Evolutionary conservation across 2,329 filamentous ascomycete species (phyloP), one percentile per base, ranked within the genome.

Genomic region (Gyromitra esculenta): DNA sequence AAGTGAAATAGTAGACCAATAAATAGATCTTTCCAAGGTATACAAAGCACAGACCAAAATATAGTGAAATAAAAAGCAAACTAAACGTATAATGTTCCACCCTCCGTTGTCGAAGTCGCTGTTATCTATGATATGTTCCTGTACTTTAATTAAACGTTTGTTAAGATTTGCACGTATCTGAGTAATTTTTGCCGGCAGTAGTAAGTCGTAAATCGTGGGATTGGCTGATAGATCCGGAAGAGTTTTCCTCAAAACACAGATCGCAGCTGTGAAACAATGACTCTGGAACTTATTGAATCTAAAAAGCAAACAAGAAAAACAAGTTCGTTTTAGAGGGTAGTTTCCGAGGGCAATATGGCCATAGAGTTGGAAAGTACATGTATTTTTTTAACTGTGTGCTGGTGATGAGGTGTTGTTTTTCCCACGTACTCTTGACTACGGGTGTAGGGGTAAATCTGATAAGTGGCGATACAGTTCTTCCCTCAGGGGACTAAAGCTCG

Each of bases 41-140:
- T 50, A 35, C 62, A 37, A 57, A 64, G 43, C 35, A 50, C 35
- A 25, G 48, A 25, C 62, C 43, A 65, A 50, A 43, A 21, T 25
- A 35, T 65, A 25, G 8, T 35, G 43, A 43, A 65, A 31, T 39
- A 66, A 8, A 31, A 37, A 65, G 25, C 25, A 25, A 50, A 18
- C 41, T n/a, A 64, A 31, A 3, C 25, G 2, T 31, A 31, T 31
- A 31, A 31, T 31, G 31, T 45, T 35, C 25, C 11, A n/a, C 52
- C 18, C 35, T 39, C 43, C 35, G n/a, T 25, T 15, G 13, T 41
- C 54, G 31, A 2, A 63, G 60, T 21, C 41, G 9, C 15, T 45
- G 11, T 31, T 31, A 31, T 31, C 25, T 31, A 31, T 31, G 25
- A 31, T 31, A 31, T 31, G 25, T 15, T 15, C 15, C 43, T 45